A percentile compares a stretch with the other conserved stretches of the same genome.
phyloP scores from a whole-genome alignment of 129 eudicot species.

The Saussurea involucrata region DNA sequence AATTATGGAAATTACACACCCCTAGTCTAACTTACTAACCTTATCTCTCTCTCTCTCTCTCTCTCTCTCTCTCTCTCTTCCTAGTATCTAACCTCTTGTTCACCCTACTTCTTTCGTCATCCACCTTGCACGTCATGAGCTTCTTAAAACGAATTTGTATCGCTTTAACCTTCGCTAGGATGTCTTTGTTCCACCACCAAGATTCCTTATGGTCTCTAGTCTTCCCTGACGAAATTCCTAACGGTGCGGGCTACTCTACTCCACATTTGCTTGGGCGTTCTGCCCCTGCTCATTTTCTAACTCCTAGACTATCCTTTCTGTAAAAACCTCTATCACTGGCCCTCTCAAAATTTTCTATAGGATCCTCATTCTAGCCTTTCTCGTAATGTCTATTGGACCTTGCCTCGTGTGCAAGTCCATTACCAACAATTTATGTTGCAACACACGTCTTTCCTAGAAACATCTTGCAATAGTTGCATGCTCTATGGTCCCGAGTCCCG shows the following conservation, averaged over 20 bases:
- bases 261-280: background rate
- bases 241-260: background rate
- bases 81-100: background rate
- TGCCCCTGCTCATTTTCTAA: background rate
- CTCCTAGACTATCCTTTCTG: background rate
- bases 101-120: background rate
- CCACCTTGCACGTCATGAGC: background rate
- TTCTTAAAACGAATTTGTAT: background rate
- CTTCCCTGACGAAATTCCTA: background rate
- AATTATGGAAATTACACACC: background rate
- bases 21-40: background rate
- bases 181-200: background rate
- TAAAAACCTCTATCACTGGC: no score
- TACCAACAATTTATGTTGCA: no score
- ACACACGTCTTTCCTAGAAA: no score
- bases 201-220: background rate
- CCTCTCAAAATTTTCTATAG: no score
- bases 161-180: background rate
- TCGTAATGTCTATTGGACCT: no score
- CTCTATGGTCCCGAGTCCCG: no score
- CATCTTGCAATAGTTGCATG: no score
- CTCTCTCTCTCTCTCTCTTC: background rate
- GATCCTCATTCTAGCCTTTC: no score
- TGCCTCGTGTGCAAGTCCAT: no score
- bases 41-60: background rate